A percentile compares a stretch with the other conserved stretches of the same genome.
Conservation (phyloP, 257 asterid species). For the Solanum ahanhuiri region DNA sequence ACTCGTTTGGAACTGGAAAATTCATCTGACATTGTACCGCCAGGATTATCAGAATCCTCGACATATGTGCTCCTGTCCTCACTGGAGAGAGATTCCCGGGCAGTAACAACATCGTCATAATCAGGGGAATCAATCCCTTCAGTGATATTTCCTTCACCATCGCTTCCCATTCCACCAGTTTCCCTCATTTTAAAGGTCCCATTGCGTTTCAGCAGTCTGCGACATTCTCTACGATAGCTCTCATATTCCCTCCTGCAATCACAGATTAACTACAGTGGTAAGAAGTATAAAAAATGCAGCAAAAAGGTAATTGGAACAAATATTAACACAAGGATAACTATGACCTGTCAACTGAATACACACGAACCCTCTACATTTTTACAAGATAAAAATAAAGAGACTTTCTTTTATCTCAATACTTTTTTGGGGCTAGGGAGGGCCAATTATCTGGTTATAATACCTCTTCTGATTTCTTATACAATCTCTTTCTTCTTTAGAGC, state of each 20-base stretch:
- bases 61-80: constrained; percentile 41
- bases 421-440: not conserved
- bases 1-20: constrained; percentile 32
- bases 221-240: constrained; percentile 57
- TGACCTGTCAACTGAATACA: not conserved
- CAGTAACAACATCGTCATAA: constrained; percentile 66
- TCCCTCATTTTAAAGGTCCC: constrained; percentile 21
- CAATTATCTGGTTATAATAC: constrained; percentile 15
- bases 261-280: constrained; percentile 1
- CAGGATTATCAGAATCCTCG: constrained; percentile 29
- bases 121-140: constrained; percentile 48
- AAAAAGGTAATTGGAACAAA: not conserved
- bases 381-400: not conserved
- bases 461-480: constrained; percentile 43
- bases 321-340: not conserved
- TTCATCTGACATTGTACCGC: constrained; percentile 23
- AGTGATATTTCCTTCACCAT: constrained; percentile 20
- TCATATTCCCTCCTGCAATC: constrained; percentile 72
- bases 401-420: not conserved
- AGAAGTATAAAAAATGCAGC: not conserved
- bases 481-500: constrained; percentile 76
- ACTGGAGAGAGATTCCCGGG: constrained; percentile 78
- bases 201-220: constrained; percentile 33
- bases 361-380: not conserved
- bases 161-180: constrained; percentile 26